phyloP scores from a whole-genome alignment of 805 yeast species.

The Sungouiella blattae region DNA sequence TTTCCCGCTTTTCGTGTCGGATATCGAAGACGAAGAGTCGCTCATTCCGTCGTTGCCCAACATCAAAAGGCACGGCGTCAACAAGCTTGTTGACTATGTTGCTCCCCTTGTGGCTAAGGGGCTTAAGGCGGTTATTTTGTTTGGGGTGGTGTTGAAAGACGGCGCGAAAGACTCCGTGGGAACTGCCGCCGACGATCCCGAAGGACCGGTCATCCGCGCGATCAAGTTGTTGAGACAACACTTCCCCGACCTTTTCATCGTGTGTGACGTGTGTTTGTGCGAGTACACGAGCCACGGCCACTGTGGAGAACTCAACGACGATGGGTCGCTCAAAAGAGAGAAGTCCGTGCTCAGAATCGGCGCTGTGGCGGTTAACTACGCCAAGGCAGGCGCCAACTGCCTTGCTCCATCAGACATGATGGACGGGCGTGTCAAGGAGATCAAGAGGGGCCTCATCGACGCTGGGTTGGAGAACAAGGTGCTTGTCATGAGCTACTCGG shows the following conservation, averaged over 20 bases:
- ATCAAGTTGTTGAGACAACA: constrained; percentile 58
- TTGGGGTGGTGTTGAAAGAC: constrained; percentile 82
- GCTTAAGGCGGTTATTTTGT: constrained; percentile 76
- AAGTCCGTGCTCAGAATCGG: constrained; percentile 78
- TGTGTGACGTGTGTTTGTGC: constrained; percentile 95
- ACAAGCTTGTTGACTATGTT: constrained; percentile 72
- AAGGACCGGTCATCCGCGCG: constrained; percentile 88
- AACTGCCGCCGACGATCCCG: constrained; percentile 90
- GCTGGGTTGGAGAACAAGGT: constrained; percentile 83
- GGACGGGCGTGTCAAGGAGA: constrained; percentile 89
- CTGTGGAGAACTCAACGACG: constrained; percentile 87
- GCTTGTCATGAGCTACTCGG: constrained; percentile 89
- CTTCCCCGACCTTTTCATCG: constrained; percentile 81
- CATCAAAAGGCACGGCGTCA: constrained; percentile 82
- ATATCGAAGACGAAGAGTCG: constrained; percentile 74
- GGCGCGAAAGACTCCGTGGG: constrained; percentile 80
- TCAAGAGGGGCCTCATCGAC: constrained; percentile 77
- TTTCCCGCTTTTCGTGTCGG: constrained; percentile 85
- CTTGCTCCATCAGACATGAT: constrained; percentile 98
- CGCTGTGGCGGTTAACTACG: constrained; percentile 92
- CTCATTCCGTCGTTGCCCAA: constrained; percentile 78
- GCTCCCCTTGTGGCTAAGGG: constrained; percentile 73
- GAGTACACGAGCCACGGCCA: constrained; percentile 98
- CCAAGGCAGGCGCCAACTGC: constrained; percentile 90
- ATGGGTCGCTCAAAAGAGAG: constrained; percentile 78